These are phyloP conservation scores for Sclerotinia trifoliorum DNA, from an alignment of 2,329 filamentous ascomycete genomes.

Conservation along the genomic window DNA sequence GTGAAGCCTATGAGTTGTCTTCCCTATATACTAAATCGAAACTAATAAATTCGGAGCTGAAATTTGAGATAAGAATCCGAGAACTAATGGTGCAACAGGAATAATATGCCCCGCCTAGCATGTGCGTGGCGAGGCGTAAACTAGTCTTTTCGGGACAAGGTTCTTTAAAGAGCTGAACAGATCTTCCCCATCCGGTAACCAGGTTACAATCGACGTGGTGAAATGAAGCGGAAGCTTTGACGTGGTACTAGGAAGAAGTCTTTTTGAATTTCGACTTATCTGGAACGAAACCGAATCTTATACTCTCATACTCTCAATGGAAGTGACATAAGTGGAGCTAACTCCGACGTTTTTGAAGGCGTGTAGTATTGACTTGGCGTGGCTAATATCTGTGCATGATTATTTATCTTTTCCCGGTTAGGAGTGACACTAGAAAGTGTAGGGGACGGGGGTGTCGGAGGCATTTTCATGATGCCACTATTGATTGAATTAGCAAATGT, in stretches of 20 bases:
- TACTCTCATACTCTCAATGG: constrained; percentile 17
- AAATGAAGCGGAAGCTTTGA: constrained; percentile 2
- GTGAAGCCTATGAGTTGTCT: neutral
- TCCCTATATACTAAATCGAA: constrained; percentile 6
- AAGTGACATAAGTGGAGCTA: constrained; percentile 14
- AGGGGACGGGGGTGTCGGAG: constrained; percentile 15
- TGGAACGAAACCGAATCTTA: constrained; percentile 6
- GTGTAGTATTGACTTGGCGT: constrained; percentile 12
- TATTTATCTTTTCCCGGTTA: constrained; percentile 6
- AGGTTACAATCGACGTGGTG: constrained; percentile 12
- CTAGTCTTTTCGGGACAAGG: neutral
- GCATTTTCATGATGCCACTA: constrained; percentile 21
- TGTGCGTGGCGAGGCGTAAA: neutral
- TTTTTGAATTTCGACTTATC: neutral
- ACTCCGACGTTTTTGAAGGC: constrained; percentile 6
- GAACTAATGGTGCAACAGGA: constrained; percentile 10
- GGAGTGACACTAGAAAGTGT: constrained; percentile 3
- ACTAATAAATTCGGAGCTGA: constrained; percentile 12
- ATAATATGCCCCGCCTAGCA: neutral
- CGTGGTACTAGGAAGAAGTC: constrained; percentile 3
- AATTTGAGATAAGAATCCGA: constrained; percentile 15
- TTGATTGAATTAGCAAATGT: constrained; percentile 17
- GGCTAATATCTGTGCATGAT: constrained; percentile 19
- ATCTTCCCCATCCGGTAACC: neutral
- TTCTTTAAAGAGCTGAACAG: constrained; percentile 11